A percentile compares a stretch with the other conserved stretches of the same genome.
Evolutionary conservation across 495 filamentous ascomycete genomes (phyloP).

Genomic region (Talaromyces wortmannii): DNA sequence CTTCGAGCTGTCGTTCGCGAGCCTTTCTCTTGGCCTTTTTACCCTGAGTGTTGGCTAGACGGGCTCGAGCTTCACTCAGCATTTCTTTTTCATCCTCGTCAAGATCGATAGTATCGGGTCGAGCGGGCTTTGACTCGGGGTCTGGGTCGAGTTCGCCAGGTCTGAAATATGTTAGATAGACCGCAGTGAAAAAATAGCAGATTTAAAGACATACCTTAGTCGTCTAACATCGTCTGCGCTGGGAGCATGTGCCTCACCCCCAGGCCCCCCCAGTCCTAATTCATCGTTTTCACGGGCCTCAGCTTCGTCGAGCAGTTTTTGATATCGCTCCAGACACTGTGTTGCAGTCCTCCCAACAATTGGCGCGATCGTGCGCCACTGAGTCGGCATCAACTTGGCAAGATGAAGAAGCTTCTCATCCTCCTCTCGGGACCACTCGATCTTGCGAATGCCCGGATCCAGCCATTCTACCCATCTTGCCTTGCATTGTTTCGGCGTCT

Average conservation of each 20-base stretch:
- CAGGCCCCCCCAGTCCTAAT: slow-evolving; percentile 79
- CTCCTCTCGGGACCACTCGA: slow-evolving; percentile 98
- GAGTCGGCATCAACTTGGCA: slow-evolving; percentile 97
- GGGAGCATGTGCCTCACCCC: slow-evolving; percentile 81
- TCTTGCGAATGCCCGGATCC: slow-evolving; percentile 93
- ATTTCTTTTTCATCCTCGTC: slow-evolving; percentile 99
- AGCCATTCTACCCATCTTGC: slow-evolving; percentile 98
- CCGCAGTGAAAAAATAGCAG: neutral
- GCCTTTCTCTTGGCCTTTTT: slow-evolving; percentile 99
- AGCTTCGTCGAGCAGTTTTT: slow-evolving; percentile 92
- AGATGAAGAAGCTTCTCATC: slow-evolving; percentile 95
- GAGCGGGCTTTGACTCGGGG: slow-evolving; percentile 93
- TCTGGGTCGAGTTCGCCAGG: slow-evolving; percentile 95
- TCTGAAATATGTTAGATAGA: slow-evolving; percentile 26
- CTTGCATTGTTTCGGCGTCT: slow-evolving; percentile 98
- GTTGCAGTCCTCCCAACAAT: slow-evolving; percentile 95
- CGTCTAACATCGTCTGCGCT: slow-evolving; percentile 90
- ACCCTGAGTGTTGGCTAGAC: slow-evolving; percentile 94
- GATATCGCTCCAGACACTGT: slow-evolving; percentile 94
- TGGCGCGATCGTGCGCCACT: slow-evolving; percentile 97
- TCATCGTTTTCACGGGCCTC: slow-evolving; percentile 82
- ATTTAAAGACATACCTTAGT: slow-evolving; percentile 44
- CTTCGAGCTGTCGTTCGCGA: slow-evolving; percentile 89
- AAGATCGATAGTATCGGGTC: slow-evolving; percentile 93
- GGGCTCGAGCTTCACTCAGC: slow-evolving; percentile 93